Evolutionary conservation across 1,139 yeast species (phyloP), one percentile per base, ranked within the genome.

Genomic region (Saccharomyces hybrid): DNA sequence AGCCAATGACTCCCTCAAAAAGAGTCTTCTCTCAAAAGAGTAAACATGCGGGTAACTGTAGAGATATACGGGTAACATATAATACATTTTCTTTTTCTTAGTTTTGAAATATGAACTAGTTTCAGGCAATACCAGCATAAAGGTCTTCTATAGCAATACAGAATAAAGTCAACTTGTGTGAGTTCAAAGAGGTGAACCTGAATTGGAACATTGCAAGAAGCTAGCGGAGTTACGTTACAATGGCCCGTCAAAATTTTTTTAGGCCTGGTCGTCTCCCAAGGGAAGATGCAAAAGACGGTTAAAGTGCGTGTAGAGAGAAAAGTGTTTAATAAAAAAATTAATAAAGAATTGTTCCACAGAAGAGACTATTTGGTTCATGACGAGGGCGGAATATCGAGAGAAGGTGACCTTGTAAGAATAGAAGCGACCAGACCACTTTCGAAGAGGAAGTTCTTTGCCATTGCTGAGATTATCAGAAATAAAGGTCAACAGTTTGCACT

Each of bases 241-340:
- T 88, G 96, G 90, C 93, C 56, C 84, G 89, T 73, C 96, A 88
- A 65, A 89, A 88, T 70, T 88, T 91, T 91, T 68, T 77, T 89
- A 54, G 99, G 99, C 53, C 83, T 89, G 71, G 98, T 93, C 63
- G 84, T 89, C 46, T 88, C 97, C 55, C 97, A 90, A 70, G 98
- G 98, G 49, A 89, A 89, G 71, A 91, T 91, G 97, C 79, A 81
- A 72, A 93, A 93, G 77, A 91, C 98, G 60, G 91, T 93, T 61
- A 91, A 90, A 75, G 98, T 93, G 58, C 81, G 97, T 58, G 93
- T 93, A 48, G 87, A 86, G 69, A 81, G 81, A 48, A 83, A 80
- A 64, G 76, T 79, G 46, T 87, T 84, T 74, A 86, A 88, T 70
- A 79, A 79, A 60, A 75, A 78, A 59, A 82, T 88, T 62, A 87